Percentiles rank a stretch among this genome's conserved stretches.
Conservation (phyloP, 2,329 filamentous ascomycete species). For the Fusarium sp. region DNA sequence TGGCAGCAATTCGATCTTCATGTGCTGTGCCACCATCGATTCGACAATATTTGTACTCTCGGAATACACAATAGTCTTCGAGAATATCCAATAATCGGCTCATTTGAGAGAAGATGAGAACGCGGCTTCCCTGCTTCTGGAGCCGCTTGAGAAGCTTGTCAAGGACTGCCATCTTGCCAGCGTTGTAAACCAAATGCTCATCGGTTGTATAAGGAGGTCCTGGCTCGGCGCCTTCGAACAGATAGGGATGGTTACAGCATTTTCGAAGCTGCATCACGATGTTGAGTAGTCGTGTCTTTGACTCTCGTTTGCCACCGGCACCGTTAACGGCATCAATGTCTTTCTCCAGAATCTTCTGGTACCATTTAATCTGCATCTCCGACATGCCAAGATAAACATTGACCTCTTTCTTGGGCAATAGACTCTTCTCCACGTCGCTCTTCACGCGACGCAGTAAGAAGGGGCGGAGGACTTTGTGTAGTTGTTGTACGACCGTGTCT, state of each 20-base stretch:
- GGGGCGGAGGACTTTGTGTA: constrained; percentile 90
- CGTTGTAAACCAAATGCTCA: constrained; percentile 91
- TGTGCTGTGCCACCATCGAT: constrained; percentile 97
- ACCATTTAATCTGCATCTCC: constrained; percentile 99
- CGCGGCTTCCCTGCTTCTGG: constrained; percentile 86
- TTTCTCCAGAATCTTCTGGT: constrained; percentile 98
- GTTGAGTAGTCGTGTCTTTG: constrained; percentile 94
- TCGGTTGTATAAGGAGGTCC: constrained; percentile 98
- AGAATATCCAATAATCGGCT: constrained; percentile 95
- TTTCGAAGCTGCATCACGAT: constrained; percentile 99
- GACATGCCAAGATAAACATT: constrained; percentile 99
- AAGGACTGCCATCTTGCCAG: constrained; percentile 96
- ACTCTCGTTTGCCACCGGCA: constrained; percentile 94
- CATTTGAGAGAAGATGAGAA: constrained; percentile 99
- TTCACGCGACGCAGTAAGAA: constrained; percentile 97
- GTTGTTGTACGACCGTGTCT: constrained; percentile 93
- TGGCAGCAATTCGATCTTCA: constrained; percentile 95
- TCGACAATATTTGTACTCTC: constrained; percentile 93
- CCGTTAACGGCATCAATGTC: constrained; percentile 99
- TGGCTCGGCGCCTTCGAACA: constrained; percentile 97
- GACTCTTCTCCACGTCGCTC: constrained; percentile 96
- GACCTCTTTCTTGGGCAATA: constrained; percentile 96
- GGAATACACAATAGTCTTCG: constrained; percentile 97
- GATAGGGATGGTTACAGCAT: constrained; percentile 98
- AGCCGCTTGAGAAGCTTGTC: constrained; percentile 90